Percentiles rank a stretch among this genome's conserved stretches.
Evolutionary conservation across 108 stramenopile species (phyloP).

Genomic region (Pseudonitzschia pungens): DNA sequence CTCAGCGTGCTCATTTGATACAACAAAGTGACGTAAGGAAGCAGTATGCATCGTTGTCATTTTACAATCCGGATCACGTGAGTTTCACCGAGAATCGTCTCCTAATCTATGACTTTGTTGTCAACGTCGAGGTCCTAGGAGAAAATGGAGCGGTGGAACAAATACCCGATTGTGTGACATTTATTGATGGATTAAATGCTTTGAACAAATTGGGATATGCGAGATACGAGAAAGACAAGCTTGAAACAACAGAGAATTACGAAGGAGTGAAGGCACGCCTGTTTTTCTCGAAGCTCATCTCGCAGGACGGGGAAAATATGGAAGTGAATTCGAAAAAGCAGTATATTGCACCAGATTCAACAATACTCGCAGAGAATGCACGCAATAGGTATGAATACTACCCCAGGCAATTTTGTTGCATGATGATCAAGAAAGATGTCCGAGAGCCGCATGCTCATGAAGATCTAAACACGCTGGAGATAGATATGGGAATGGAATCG

Average conservation of each 20-base stretch:
- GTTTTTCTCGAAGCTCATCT: not conserved
- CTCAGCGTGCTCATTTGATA: not conserved
- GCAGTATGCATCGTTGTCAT: not conserved
- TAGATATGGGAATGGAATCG: not conserved
- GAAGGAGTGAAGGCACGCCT: not conserved
- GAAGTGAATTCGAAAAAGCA: not conserved
- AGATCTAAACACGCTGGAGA: not conserved
- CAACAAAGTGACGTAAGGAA: not conserved
- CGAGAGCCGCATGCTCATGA: not conserved
- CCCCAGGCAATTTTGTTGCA: slow-evolving; percentile 1
- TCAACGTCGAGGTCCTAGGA: not conserved
- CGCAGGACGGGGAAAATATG: not conserved
- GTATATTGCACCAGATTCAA: not conserved
- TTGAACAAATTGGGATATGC: not conserved
- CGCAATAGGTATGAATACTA: not conserved
- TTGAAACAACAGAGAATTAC: not conserved
- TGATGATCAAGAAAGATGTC: not conserved
- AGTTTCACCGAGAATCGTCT: not conserved
- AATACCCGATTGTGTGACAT: not conserved
- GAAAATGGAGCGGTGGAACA: not conserved
- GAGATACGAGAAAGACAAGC: not conserved
- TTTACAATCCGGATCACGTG: not conserved
- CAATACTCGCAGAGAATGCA: not conserved
- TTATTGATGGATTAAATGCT: not conserved
- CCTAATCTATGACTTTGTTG: not conserved